Evolutionary conservation across 352 stramenopile genomes (phyloP).

Genomic region (Globisporangium cederbergense): DNA sequence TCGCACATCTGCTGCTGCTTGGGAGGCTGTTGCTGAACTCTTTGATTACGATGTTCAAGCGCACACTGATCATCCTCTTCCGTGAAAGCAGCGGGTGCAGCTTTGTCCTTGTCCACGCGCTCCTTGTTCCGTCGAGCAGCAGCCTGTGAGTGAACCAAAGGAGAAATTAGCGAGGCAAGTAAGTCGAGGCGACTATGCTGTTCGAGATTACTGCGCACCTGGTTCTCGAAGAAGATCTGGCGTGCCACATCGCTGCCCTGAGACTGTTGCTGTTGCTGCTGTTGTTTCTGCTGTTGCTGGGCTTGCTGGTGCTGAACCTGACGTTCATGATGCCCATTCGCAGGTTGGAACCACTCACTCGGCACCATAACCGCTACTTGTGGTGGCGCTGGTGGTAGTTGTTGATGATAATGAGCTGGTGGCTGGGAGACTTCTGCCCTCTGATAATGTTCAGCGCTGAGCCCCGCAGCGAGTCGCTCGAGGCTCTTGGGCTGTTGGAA

Average conservation of each 20-base stretch:
- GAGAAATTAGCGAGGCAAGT: background rate
- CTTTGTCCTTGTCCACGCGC: slow-evolving; percentile 41
- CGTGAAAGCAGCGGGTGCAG: slow-evolving; percentile 24
- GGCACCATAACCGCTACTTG: background rate
- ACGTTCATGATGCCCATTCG: background rate
- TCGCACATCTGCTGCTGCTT: background rate
- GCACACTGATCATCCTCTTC: background rate
- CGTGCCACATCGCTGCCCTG: slow-evolving; percentile 19
- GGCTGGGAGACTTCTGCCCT: background rate
- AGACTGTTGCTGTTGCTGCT: background rate
- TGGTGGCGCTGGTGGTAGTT: background rate
- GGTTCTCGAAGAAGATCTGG: slow-evolving; percentile 64
- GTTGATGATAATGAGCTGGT: background rate
- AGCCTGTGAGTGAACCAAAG: slow-evolving; percentile 22
- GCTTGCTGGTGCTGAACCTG: background rate
- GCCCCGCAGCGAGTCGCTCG: slow-evolving; percentile 13
- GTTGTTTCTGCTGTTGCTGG: background rate
- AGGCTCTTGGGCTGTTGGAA: slow-evolving; percentile 28
- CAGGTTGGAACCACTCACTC: background rate
- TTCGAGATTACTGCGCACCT: slow-evolving; percentile 23
- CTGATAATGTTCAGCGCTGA: background rate
- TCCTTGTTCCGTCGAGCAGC: slow-evolving; percentile 54
- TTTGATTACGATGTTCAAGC: background rate
- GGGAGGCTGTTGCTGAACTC: background rate
- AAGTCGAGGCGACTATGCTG: background rate